Evolutionary conservation across 441 rosid genomes (phyloP), one percentile per base, ranked within the genome.

Genomic region (Mallotus repandus): DNA sequence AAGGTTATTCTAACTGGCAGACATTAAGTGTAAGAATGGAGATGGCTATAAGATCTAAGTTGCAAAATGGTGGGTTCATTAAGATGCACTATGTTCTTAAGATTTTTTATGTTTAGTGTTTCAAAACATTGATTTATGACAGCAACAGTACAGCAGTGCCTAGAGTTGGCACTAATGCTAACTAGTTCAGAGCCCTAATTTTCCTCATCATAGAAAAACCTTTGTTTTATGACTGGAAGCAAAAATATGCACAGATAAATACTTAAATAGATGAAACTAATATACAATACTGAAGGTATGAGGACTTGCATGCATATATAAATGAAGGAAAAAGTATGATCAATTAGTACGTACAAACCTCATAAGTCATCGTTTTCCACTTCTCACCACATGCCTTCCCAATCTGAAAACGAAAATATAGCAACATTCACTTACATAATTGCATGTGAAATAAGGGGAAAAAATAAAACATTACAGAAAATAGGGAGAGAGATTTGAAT

Each of bases 361-460:
- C 97, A 48, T 86, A 90, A 4, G 88, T 85, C 97, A 96, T 91
- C 8, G 88, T 84, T 77, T 89, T 93, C 99, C 99, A 96, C 85
- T 90, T 93, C 80, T 88, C 98, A 76, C 99, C 98, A 77, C 98
- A 90, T 71, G 97, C 94, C 90, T 91, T 93, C 45, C 99, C 98
- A 85, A 96, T 82, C 98, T 93, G 78, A 63, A 79, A 71, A 73
- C 61, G 68, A 73, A 21, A 56, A 60, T 57, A 68, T 43, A 13
- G 32, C 60, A 65, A 21, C 41, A 45, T 71, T 75, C 56, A 71
- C 59, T 74, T 59, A 43, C 46, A 43, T 43, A 45, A 45, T 8
- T 7, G 49, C 41, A 4, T 3, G 41, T 61, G 62, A 53, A 53
- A 25, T 50, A 45, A 71, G 21, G 74, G 41, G 7, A 5, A 35